Base-by-base conservation (phyloP, 176 grass and related monocot species). In the Stipa capillata region DNA sequence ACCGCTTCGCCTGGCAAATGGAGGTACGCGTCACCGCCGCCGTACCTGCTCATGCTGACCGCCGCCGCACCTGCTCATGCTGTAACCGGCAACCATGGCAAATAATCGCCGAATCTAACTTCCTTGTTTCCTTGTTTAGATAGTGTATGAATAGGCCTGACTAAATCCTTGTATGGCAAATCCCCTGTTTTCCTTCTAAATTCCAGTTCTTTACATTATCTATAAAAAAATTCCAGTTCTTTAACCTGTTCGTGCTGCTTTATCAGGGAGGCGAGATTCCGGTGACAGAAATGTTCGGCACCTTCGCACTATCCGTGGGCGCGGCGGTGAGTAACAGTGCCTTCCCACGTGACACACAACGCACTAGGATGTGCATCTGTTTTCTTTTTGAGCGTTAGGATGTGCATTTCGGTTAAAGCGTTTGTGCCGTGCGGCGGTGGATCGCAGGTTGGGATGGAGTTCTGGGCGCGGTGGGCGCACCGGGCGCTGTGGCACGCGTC, bases 1-100 rank as follows among this genome's bases (percentile, higher is more conserved):
- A 98, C 88, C 89, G 95, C 8, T 98, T 98, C 89, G 83, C 85
- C 77, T 98, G 95, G 92, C 95, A 98, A 91, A 94, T 98, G 95
- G 90, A 92, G 92, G 94, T 92, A 41, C 21, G n/a, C n/a, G n/a
- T n/a, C n/a, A n/a, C n/a, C 40, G 5, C 52, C 8, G 59, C 31
- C 18, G 29, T 23, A 52, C n/a, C 8, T 20, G 51, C n/a, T 11
- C n/a, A n/a, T n/a, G n/a, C n/a, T n/a, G n/a, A n/a, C n/a, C n/a
- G n/a, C n/a, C n/a, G n/a, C n/a, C n/a, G n/a, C n/a, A n/a, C n/a
- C n/a, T n/a, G 8, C 51, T 14, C 53, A 27, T 5, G 53, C 53
- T 4, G 43, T 56, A 17, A 8, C 28, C 6, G 32, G 13, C 44
- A 35, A 35, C 9, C 35, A 20, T 11, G 35, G 23, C 51, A 15